phyloP scores from a whole-genome alignment of 371 early-diverging fungal genomes.

The Mucor indicus region DNA sequence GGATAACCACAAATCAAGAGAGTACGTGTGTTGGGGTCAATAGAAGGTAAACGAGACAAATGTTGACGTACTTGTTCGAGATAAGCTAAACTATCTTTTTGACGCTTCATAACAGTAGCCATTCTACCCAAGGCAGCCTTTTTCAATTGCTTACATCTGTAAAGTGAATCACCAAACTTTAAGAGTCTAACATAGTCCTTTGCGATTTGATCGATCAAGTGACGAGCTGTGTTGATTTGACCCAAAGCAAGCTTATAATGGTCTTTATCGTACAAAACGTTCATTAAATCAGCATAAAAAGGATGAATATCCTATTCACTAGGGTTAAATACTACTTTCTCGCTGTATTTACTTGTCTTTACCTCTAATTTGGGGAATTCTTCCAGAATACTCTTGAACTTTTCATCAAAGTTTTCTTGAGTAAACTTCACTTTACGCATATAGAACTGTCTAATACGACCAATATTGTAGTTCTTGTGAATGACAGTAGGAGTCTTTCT shows the following conservation, averaged over 20 bases:
- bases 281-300: conserved; percentile 99
- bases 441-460: conserved; percentile 98
- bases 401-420: conserved; percentile 96
- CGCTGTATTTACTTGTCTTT: conserved; percentile 13
- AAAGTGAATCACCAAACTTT: conserved; percentile 99
- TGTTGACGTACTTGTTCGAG: conserved; percentile 99
- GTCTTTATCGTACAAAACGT: conserved; percentile 99
- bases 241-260: conserved; percentile 99
- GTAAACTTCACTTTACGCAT: conserved; percentile 99
- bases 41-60: conserved; percentile 95
- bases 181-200: conserved; percentile 98
- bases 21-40: conserved; percentile 99
- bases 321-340: background rate
- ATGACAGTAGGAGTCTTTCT: conserved; percentile 99
- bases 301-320: conserved; percentile 94
- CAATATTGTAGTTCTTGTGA: conserved; percentile 94
- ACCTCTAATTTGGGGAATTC: conserved; percentile 99
- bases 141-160: conserved; percentile 99
- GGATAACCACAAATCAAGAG: conserved; percentile 99
- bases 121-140: conserved; percentile 96
- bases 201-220: conserved; percentile 93
- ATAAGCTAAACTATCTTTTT: conserved; percentile 97
- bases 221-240: conserved; percentile 97
- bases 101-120: conserved; percentile 99
- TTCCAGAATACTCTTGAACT: conserved; percentile 88